Conservation (phyloP, 202 grass and related monocot genomes). For the Schoenoplectus tabernaemontani region DNA sequence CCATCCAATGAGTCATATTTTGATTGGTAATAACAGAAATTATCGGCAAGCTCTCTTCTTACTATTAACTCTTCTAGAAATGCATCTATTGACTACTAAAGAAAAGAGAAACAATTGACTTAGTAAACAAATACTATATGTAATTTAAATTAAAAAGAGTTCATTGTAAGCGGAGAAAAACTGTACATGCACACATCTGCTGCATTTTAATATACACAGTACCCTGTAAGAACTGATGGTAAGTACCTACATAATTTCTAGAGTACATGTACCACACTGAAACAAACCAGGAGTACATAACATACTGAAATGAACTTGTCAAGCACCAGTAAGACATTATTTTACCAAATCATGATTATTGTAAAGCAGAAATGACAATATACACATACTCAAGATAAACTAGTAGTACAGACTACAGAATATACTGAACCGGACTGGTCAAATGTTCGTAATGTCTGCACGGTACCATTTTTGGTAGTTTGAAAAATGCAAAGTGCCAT, state of each 20-base stretch:
- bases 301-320: neutral
- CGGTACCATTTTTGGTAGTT: neutral
- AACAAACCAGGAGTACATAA: neutral
- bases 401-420: neutral
- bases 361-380: neutral
- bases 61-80: slow-evolving; percentile 96
- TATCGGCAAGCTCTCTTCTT: slow-evolving; percentile 87
- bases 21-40: slow-evolving; percentile 92
- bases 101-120: neutral
- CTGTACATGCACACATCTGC: neutral
- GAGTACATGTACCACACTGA: neutral
- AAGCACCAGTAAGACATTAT: neutral
- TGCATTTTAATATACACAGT: neutral
- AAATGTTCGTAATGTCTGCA: neutral
- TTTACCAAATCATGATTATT: neutral
- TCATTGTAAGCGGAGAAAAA: neutral
- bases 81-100: slow-evolving; percentile 62
- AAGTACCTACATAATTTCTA: neutral
- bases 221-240: neutral
- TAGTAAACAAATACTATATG: neutral
- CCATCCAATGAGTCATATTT: slow-evolving; percentile 73
- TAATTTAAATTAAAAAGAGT: neutral
- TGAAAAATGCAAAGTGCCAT: neutral
- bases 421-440: neutral
- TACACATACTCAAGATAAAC: neutral